Conservation (phyloP, 805 yeast species). For the Tetrapisispora nanseiensis region DNA sequence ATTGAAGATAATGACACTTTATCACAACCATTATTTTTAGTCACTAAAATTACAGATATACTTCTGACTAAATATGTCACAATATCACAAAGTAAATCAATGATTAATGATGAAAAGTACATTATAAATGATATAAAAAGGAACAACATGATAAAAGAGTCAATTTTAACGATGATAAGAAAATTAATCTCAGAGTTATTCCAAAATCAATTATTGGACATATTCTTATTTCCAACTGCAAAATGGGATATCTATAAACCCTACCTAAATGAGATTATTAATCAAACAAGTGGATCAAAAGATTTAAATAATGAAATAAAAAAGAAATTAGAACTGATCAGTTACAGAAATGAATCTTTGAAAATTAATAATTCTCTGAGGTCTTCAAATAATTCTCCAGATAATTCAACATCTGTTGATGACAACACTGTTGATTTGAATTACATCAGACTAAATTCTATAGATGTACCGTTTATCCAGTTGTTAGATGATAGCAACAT, state of each 20-base stretch:
- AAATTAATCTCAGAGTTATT: slow-evolving; percentile 24
- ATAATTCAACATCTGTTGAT: not conserved
- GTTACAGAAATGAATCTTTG: slow-evolving; percentile 62
- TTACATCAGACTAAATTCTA: slow-evolving; percentile 14
- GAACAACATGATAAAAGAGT: slow-evolving; percentile 25
- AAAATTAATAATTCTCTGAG: slow-evolving; percentile 25
- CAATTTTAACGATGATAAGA: slow-evolving; percentile 20
- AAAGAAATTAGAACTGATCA: slow-evolving; percentile 49
- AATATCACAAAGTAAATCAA: slow-evolving; percentile 27
- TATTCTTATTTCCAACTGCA: slow-evolving; percentile 49
- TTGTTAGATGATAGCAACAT: slow-evolving; percentile 21
- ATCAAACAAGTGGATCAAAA: slow-evolving; percentile 17
- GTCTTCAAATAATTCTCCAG: not conserved
- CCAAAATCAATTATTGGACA: slow-evolving; percentile 34
- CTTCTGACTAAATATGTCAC: slow-evolving; percentile 41
- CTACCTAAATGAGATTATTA: slow-evolving; percentile 33
- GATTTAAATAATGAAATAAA: slow-evolving; percentile 18
- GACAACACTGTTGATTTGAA: slow-evolving; percentile 32
- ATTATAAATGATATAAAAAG: slow-evolving; percentile 31
- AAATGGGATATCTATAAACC: slow-evolving; percentile 50
- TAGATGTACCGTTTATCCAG: slow-evolving; percentile 19
- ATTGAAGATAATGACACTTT: slow-evolving; percentile 28
- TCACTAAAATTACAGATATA: slow-evolving; percentile 56
- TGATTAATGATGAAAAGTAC: slow-evolving; percentile 30
- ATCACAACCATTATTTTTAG: slow-evolving; percentile 31